phyloP scores from a whole-genome alignment of 2,329 filamentous ascomycete species.

The Colletotrichum abscissum region DNA sequence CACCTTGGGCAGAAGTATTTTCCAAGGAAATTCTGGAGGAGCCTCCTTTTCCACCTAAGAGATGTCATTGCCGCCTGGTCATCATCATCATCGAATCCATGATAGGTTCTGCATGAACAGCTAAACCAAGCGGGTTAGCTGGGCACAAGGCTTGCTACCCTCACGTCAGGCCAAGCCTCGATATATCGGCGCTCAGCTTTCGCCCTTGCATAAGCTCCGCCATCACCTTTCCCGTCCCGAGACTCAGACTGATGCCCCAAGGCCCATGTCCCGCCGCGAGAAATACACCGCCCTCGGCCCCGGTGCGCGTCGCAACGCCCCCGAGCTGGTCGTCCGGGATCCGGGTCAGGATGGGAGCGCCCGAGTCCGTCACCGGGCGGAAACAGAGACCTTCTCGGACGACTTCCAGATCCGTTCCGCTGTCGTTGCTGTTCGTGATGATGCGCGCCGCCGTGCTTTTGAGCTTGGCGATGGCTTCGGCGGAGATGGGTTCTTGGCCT shows the following conservation, averaged over 20 bases:
- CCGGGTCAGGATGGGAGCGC: constrained; percentile 71
- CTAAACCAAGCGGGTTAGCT: neutral
- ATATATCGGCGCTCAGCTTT: constrained; percentile 69
- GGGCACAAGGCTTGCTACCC: neutral
- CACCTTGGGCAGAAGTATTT: neutral
- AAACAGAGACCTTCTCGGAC: constrained; percentile 78
- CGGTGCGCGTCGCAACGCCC: constrained; percentile 53
- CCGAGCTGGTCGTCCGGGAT: constrained; percentile 67
- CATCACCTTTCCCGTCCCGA: constrained; percentile 78
- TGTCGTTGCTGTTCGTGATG: constrained; percentile 49
- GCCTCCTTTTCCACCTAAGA: neutral
- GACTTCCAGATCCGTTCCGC: constrained; percentile 67
- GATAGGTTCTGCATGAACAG: neutral
- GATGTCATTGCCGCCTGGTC: neutral
- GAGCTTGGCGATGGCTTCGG: constrained; percentile 58
- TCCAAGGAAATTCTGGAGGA: neutral
- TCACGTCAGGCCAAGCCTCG: constrained; percentile 50
- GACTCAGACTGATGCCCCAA: constrained; percentile 74
- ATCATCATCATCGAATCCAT: neutral
- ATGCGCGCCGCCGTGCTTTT: constrained; percentile 60
- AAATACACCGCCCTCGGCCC: constrained; percentile 71
- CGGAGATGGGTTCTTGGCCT: constrained; percentile 57
- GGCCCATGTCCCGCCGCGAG: constrained; percentile 79
- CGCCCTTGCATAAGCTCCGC: constrained; percentile 75
- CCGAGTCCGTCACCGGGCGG: constrained; percentile 74